phyloP scores from a whole-genome alignment of 345 rosid species.

The Eucalyptus regnans region DNA sequence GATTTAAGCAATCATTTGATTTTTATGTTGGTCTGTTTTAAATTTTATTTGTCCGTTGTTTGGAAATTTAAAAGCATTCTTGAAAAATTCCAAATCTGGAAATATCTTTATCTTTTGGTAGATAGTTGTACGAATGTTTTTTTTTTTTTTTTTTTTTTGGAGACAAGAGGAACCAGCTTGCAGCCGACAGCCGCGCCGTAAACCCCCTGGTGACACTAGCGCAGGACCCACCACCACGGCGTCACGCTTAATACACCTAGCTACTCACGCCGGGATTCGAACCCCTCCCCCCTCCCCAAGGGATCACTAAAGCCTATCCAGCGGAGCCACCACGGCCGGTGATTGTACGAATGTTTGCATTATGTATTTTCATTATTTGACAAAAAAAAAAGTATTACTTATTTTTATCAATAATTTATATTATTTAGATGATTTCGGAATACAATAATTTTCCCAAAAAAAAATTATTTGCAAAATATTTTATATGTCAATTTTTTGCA shows the following conservation, averaged over 20 bases:
- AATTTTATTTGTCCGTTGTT: neutral
- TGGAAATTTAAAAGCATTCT: neutral
- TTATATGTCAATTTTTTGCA: neutral
- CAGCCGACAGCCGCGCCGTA: too few relatives aligned
- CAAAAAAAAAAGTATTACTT: neutral
- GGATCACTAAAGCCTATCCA: too few relatives aligned
- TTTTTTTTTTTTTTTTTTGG: too few relatives aligned
- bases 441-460: accelerated
- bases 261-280: too few relatives aligned
- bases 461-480: neutral
- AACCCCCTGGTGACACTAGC: too few relatives aligned
- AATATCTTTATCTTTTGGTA: neutral
- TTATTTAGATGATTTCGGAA: neutral
- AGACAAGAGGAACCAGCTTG: too few relatives aligned
- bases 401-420: neutral
- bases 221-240: too few relatives aligned
- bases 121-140: neutral
- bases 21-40: neutral
- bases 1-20: neutral
- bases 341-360: neutral
- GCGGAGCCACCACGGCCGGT: too few relatives aligned
- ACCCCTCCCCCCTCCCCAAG: too few relatives aligned
- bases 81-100: neutral
- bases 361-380: neutral
- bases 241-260: too few relatives aligned